Evolutionary conservation across 306 rosid species (phyloP).

Genomic region (Fragaria ananassa): DNA sequence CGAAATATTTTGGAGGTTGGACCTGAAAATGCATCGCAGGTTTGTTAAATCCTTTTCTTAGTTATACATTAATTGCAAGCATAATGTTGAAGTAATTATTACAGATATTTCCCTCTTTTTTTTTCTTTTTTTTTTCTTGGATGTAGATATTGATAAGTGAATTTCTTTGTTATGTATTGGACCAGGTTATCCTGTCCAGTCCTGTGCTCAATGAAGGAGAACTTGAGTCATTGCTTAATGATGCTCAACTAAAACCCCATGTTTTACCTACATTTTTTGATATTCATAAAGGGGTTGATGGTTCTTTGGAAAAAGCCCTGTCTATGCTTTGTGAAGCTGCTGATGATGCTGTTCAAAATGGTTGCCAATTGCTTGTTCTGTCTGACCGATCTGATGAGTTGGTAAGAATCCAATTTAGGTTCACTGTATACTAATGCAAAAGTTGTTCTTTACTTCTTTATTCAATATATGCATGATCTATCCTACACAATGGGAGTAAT

Average conservation of each 20-base stretch:
- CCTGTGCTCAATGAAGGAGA: constrained; percentile 94
- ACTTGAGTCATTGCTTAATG: constrained; percentile 79
- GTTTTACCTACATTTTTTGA: constrained; percentile 82
- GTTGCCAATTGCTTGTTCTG: constrained; percentile 86
- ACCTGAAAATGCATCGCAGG: constrained; percentile 96
- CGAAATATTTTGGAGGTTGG: constrained; percentile 87
- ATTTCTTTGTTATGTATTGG: constrained; percentile 24
- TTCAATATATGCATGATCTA: background rate
- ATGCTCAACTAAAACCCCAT: constrained; percentile 65
- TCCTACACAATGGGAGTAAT: background rate
- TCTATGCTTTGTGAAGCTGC: constrained; percentile 92
- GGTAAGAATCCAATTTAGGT: constrained; percentile 46
- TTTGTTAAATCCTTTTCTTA: constrained; percentile 26
- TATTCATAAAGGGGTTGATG: constrained; percentile 84
- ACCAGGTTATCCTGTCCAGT: constrained; percentile 84
- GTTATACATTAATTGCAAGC: background rate
- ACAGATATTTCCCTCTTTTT: background rate
- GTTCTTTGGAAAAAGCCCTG: constrained; percentile 80
- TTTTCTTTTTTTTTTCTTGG: background rate
- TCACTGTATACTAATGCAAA: constrained; percentile 4
- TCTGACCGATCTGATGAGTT: constrained; percentile 87
- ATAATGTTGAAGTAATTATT: background rate
- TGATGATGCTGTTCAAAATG: constrained; percentile 98
- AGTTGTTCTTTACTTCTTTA: background rate
- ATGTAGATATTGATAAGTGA: constrained; percentile 8